Percentiles rank a stretch among this genome's conserved stretches.
Evolutionary conservation across 129 eudicot species (phyloP).

Genomic region (Helianthus tuberosus): DNA sequence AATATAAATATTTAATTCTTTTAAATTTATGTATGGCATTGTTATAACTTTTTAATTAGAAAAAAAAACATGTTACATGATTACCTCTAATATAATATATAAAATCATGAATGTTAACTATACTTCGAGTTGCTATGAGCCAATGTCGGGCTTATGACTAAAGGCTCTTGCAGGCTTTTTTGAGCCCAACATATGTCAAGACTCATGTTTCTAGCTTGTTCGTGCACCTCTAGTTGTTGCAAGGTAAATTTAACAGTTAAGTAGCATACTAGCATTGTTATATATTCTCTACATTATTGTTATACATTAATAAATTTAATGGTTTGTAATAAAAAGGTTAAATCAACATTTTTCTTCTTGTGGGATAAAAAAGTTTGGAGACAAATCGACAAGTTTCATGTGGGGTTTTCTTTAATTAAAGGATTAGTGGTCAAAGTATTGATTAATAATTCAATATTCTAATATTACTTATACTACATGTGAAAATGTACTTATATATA

Average conservation of each 20-base stretch:
- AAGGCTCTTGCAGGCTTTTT: too few species aligned
- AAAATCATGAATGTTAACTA: too few species aligned
- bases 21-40: too few species aligned
- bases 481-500: background rate
- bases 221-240: background rate
- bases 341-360: conserved; percentile 13
- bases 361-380: conserved; percentile 15
- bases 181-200: too few species aligned
- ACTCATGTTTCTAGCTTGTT: background rate
- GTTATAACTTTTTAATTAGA: too few species aligned
- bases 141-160: too few species aligned
- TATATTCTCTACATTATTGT: background rate
- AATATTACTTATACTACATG: conserved; percentile 11
- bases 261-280: background rate
- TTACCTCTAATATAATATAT: too few species aligned
- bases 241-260: background rate
- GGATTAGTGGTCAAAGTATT: conserved; percentile 24
- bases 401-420: conserved; percentile 19
- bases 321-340: background rate
- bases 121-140: too few species aligned
- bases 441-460: background rate
- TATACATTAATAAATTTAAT: background rate
- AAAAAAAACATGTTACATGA: too few species aligned
- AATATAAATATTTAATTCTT: too few species aligned
- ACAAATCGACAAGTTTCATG: conserved; percentile 32